Evolutionary conservation across 768 basidiomycete genomes (phyloP).

Genomic region (Clitopilus passeckerianus): DNA sequence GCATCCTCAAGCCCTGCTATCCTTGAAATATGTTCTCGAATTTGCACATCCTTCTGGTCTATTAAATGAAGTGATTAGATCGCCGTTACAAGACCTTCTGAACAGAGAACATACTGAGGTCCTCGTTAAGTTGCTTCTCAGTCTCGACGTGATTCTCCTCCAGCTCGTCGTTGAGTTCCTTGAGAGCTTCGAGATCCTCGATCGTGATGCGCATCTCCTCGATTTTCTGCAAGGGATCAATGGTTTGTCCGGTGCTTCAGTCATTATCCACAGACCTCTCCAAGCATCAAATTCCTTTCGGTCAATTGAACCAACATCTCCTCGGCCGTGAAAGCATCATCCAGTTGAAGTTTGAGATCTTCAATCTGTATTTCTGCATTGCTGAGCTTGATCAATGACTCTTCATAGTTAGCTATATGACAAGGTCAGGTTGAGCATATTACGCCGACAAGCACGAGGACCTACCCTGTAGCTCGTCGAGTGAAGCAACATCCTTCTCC

Average conservation of each 20-base stretch:
- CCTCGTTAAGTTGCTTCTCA: conserved; percentile 86
- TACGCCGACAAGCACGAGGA: not conserved
- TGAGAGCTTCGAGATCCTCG: conserved; percentile 93
- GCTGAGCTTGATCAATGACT: conserved; percentile 70
- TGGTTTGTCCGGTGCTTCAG: conserved; percentile 1
- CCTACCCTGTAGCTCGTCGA: conserved; percentile 79
- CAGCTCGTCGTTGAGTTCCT: conserved; percentile 94
- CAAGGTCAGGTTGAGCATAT: conserved; percentile 3
- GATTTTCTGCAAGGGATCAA: conserved; percentile 61
- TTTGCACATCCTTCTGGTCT: conserved; percentile 69
- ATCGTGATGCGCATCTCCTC: conserved; percentile 97
- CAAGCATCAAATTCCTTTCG: conserved; percentile 86
- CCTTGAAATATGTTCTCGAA: conserved; percentile 63
- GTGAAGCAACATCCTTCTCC: conserved; percentile 77
- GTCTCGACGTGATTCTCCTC: conserved; percentile 96
- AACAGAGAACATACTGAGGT: conserved; percentile 61
- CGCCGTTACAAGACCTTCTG: not conserved
- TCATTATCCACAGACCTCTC: conserved; percentile 54
- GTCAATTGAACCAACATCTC: conserved; percentile 96
- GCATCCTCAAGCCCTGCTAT: conserved; percentile 70
- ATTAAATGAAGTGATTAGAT: not conserved
- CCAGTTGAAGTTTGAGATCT: conserved; percentile 89
- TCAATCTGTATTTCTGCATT: conserved; percentile 92
- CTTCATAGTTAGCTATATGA: conserved; percentile 68
- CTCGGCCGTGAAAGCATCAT: conserved; percentile 92